Evolutionary conservation across 495 filamentous ascomycete species (phyloP).

Genomic region (Pyrenopolyporus hunteri): DNA sequence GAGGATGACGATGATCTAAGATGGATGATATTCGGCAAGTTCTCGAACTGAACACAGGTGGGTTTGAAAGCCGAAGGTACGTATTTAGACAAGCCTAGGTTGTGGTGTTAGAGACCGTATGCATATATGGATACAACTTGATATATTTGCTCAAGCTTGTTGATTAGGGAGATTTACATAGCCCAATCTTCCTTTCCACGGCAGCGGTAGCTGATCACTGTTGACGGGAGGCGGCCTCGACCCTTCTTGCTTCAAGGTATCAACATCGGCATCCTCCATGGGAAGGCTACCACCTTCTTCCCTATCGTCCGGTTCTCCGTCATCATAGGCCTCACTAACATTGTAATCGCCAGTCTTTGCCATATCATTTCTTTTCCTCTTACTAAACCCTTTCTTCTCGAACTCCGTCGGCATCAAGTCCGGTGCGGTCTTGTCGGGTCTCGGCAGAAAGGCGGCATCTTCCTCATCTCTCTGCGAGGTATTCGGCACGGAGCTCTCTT

Average conservation of each 20-base stretch:
- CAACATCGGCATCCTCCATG: constrained; percentile 40
- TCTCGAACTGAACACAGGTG: constrained; percentile 87
- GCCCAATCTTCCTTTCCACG: constrained; percentile 91
- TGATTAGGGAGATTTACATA: constrained; percentile 66
- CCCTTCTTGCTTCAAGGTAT: constrained; percentile 54
- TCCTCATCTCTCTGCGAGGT: not conserved
- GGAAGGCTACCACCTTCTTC: constrained; percentile 3
- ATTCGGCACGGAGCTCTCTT: constrained; percentile 25
- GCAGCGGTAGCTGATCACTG: constrained; percentile 83
- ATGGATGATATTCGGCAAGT: constrained; percentile 93
- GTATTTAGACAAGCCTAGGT: constrained; percentile 87
- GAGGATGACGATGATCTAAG: constrained; percentile 83
- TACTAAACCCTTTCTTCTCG: not conserved
- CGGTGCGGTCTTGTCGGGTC: not conserved
- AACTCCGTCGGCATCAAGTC: constrained; percentile 4
- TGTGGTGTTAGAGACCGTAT: constrained; percentile 29
- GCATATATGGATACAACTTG: not conserved
- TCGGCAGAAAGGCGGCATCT: constrained; percentile 20
- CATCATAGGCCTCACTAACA: constrained; percentile 25
- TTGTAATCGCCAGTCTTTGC: constrained; percentile 17
- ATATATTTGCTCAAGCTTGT: constrained; percentile 12
- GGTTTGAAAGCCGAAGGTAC: constrained; percentile 84
- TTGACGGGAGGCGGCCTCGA: constrained; percentile 76
- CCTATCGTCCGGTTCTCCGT: constrained; percentile 44
- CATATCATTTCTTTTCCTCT: not conserved